These are phyloP conservation scores for Platanthera zijinensis DNA, from an alignment of 106 monocot genomes.

Conservation along the genomic window DNA sequence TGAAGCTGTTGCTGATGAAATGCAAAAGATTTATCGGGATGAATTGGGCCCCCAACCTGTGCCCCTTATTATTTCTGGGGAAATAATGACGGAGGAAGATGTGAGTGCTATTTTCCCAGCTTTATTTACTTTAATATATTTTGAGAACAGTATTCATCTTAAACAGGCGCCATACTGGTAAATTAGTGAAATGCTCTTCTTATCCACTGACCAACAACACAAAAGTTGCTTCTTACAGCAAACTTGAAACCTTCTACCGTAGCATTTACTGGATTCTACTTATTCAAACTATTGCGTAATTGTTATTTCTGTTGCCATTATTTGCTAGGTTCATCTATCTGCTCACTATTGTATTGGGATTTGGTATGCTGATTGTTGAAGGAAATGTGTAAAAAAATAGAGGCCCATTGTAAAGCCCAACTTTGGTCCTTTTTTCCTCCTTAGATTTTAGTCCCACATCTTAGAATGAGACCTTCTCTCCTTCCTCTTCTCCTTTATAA, in stretches of 20 bases:
- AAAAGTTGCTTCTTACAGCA: not conserved
- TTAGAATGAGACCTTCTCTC: too few species aligned
- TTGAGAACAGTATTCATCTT: not conserved
- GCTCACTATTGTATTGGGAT: not conserved
- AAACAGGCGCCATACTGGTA: not conserved
- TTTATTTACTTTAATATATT: not conserved
- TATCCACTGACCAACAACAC: not conserved
- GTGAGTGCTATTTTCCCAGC: conserved; percentile 29
- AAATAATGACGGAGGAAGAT: conserved; percentile 66
- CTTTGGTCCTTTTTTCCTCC: too few species aligned
- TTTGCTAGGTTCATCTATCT: not conserved
- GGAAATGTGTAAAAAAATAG: too few species aligned
- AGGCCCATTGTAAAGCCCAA: too few species aligned
- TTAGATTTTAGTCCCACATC: too few species aligned
- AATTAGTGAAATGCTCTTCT: not conserved
- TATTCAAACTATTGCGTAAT: not conserved
- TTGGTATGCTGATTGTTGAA: not conserved
- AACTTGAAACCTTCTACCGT: not conserved
- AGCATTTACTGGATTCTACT: not conserved
- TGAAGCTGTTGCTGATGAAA: conserved; percentile 91
- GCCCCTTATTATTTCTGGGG: conserved; percentile 52
- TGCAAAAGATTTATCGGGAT: conserved; percentile 63
- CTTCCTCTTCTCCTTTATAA: too few species aligned
- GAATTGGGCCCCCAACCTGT: conserved; percentile 79
- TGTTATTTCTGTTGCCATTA: not conserved